Conservation (phyloP, 257 asterid genomes). For the Pogostemon cablin region DNA sequence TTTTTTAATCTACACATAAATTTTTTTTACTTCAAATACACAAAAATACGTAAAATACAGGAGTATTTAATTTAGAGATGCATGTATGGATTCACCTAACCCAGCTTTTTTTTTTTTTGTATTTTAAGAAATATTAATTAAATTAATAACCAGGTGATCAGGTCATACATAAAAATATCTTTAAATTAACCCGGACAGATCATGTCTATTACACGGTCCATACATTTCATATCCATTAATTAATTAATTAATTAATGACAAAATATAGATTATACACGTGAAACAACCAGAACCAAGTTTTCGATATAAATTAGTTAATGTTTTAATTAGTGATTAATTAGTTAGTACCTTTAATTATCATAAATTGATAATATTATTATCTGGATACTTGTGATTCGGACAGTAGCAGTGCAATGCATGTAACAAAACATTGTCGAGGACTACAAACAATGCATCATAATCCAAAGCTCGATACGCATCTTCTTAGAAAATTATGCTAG, state of each 20-base stretch:
- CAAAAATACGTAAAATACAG: too few species aligned
- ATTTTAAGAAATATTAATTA: not conserved
- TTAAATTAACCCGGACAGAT: not conserved
- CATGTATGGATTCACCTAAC: not conserved
- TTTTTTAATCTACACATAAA: too few species aligned
- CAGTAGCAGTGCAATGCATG: constrained; percentile 42
- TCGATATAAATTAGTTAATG: constrained; percentile 33
- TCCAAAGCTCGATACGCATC: constrained; percentile 55
- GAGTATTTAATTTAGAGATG: not conserved
- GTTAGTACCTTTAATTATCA: constrained; percentile 8
- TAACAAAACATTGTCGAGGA: constrained; percentile 29
- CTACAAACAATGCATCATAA: constrained; percentile 60
- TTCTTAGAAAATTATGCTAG: constrained; percentile 27
- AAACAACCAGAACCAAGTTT: constrained; percentile 54
- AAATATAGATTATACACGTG: constrained; percentile 52
- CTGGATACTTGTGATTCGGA: constrained; percentile 29
- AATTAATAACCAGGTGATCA: not conserved
- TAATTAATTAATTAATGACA: not conserved
- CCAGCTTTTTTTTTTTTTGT: too few species aligned
- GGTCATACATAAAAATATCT: not conserved
- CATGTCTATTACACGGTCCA: not conserved
- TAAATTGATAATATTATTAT: constrained; percentile 5
- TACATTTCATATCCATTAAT: constrained; percentile 26
- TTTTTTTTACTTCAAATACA: too few species aligned
- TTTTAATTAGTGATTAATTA: constrained; percentile 21